Conservation (phyloP, 805 yeast genomes). For the Tetrapisispora namnaoensis region DNA sequence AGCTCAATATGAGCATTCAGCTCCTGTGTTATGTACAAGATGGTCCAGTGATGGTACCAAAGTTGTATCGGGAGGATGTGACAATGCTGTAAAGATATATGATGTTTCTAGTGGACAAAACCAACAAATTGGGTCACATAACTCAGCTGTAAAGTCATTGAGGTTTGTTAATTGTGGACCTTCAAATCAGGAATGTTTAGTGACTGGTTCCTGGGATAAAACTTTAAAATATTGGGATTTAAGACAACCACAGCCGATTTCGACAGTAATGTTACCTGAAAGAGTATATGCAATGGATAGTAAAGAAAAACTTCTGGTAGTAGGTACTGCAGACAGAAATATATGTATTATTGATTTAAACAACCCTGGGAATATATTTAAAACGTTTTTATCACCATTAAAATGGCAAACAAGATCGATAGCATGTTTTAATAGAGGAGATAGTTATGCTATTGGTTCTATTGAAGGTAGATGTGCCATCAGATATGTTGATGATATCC, state of each 20-base stretch:
- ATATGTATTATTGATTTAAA: conserved; percentile 67
- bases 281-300: conserved; percentile 85
- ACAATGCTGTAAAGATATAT: conserved; percentile 73
- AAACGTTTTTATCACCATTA: conserved; percentile 62
- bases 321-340: conserved; percentile 90
- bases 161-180: conserved; percentile 79
- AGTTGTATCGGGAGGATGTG: conserved; percentile 83
- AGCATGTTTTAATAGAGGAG: conserved; percentile 81
- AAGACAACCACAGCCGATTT: conserved; percentile 72
- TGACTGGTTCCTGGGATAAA: conserved; percentile 94
- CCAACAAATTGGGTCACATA: conserved; percentile 79
- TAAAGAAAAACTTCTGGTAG: conserved; percentile 70
- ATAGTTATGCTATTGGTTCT: conserved; percentile 87
- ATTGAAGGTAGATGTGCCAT: conserved; percentile 94
- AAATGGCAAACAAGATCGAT: conserved; percentile 83
- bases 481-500: conserved; percentile 78
- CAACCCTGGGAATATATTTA: conserved; percentile 74
- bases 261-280: conserved; percentile 78
- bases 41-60: conserved; percentile 86
- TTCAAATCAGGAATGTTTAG: conserved; percentile 66
- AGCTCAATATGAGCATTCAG: conserved; percentile 83
- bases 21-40: conserved; percentile 70
- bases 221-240: conserved; percentile 92
- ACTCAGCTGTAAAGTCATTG: conserved; percentile 65
- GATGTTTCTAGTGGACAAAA: conserved; percentile 77